Conservation (phyloP, 768 basidiomycete genomes). For the Termitomyces sp. region DNA sequence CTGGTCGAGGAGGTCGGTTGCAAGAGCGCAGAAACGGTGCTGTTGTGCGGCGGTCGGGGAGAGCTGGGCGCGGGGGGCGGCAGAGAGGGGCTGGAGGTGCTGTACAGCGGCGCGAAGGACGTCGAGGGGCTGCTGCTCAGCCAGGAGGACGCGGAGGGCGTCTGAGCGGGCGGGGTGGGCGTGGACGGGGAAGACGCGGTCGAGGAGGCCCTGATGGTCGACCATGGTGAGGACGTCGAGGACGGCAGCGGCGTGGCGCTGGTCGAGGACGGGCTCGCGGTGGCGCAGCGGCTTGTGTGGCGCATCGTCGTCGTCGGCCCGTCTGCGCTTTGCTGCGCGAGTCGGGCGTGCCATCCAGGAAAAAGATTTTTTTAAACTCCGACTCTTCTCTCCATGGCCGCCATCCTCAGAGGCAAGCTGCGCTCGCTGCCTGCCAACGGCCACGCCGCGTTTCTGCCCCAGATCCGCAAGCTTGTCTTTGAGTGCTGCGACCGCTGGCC, state of each 20-base stretch:
- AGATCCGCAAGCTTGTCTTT: conserved; percentile 81
- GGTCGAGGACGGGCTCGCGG: neutral
- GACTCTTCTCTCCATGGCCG: conserved; percentile 12
- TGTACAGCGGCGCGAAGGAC: conserved; percentile 60
- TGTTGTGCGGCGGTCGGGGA: conserved; percentile 65
- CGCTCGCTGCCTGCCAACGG: conserved; percentile 69
- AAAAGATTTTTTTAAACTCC: conserved; percentile 24
- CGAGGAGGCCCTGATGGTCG: conserved; percentile 72
- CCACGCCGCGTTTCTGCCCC: conserved; percentile 66
- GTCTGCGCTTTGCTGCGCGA: conserved; percentile 69
- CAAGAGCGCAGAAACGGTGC: conserved; percentile 68
- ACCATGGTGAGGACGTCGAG: conserved; percentile 58
- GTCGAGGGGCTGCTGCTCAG: conserved; percentile 44
- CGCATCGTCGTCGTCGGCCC: conserved; percentile 36
- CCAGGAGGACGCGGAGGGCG: conserved; percentile 51
- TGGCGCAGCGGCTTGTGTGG: conserved; percentile 30
- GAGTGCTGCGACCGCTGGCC: conserved; percentile 85
- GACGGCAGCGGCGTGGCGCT: conserved; percentile 41
- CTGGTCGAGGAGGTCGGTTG: conserved; percentile 66
- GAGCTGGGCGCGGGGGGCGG: conserved; percentile 56
- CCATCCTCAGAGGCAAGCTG: conserved; percentile 39
- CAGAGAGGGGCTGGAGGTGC: conserved; percentile 63
- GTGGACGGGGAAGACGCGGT: conserved; percentile 66
- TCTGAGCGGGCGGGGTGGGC: conserved; percentile 34
- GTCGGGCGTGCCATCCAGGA: conserved; percentile 69